Evolutionary conservation across 106 monocot genomes (phyloP).

Genomic region (Allium sativum): DNA sequence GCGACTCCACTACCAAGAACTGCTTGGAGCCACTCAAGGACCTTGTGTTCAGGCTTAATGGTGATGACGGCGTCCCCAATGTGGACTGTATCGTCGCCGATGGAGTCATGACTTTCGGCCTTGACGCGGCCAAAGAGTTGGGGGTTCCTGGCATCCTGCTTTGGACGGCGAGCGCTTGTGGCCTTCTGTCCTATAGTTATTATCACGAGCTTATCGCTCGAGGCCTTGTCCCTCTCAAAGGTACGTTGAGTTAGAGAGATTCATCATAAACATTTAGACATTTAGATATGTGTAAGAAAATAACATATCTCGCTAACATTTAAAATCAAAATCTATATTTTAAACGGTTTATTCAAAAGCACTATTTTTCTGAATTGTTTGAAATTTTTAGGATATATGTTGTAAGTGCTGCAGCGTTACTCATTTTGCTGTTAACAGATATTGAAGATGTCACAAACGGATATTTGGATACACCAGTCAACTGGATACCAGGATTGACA

Average conservation of each 20-base stretch:
- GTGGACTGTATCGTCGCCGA: conserved; percentile 37
- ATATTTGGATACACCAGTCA: no score
- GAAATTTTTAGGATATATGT: no score
- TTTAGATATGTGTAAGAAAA: no score
- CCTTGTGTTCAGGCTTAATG: conserved; percentile 28
- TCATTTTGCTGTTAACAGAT: no score
- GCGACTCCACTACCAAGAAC: conserved; percentile 21
- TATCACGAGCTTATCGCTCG: conserved; percentile 24
- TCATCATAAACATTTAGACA: no score
- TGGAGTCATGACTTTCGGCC: conserved; percentile 38
- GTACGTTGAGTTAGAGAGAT: not conserved
- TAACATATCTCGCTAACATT: no score
- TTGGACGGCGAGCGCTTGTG: conserved; percentile 51
- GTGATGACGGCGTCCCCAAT: not conserved
- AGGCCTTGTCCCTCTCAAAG: conserved; percentile 48
- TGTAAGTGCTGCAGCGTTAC: no score
- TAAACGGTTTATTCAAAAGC: no score
- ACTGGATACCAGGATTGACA: no score
- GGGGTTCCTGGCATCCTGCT: conserved; percentile 25
- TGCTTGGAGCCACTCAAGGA: conserved; percentile 26
- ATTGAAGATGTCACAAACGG: no score
- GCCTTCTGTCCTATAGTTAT: conserved; percentile 32
- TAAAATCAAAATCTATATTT: no score
- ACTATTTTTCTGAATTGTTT: no score
- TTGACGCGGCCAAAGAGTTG: conserved; percentile 31